These are phyloP conservation scores for Pseudocohnilembus persalinus DNA, from an alignment of 169 alveolate species.

Conservation along the genomic window DNA sequence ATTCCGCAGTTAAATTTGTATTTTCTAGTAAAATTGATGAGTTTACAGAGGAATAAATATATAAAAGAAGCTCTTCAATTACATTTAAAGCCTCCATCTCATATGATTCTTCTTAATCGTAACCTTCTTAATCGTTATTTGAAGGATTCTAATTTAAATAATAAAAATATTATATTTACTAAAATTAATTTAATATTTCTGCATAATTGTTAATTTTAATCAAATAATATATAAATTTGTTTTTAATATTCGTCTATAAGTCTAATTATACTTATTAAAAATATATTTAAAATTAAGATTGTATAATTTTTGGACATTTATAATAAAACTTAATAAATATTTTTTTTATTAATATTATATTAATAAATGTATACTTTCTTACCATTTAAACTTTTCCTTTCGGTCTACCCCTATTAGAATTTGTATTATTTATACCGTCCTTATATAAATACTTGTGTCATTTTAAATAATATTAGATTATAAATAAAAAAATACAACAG, in stretches of 20 bases:
- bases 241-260: neutral
- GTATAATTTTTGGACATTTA: no score
- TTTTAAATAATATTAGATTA: no score
- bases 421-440: no score
- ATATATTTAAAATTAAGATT: neutral
- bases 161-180: no score
- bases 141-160: neutral
- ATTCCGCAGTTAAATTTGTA: neutral
- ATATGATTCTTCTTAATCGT: slow-evolving; percentile 1
- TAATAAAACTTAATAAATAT: no score
- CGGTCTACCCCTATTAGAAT: neutral
- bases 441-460: no score
- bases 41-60: neutral
- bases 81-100: slow-evolving; percentile 17
- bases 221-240: neutral
- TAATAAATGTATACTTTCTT: no score
- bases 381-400: neutral
- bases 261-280: neutral
- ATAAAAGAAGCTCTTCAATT: slow-evolving; percentile 8
- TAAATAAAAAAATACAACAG: no score
- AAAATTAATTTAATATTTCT: no score
- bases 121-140: slow-evolving; percentile 2
- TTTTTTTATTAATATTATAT: no score
- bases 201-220: neutral
- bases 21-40: slow-evolving; percentile 4